Percentiles rank a stretch among this genome's conserved stretches.
phyloP scores from a whole-genome alignment of 805 yeast species.

The Yamadazyma paraphyllophila region DNA sequence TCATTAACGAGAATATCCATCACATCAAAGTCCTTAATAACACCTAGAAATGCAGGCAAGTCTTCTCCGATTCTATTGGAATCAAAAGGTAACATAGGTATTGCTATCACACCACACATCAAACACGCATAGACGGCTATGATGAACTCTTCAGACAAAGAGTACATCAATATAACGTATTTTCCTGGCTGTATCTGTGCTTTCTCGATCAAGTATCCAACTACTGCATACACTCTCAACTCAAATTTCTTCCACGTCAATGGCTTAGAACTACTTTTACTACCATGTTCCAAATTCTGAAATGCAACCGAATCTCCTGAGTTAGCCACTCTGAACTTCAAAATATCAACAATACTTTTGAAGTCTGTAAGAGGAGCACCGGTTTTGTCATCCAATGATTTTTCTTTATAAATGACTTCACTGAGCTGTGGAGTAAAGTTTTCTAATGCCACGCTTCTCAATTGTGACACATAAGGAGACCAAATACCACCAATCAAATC shows the following conservation, averaged over 20 bases:
- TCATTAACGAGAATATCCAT: slow-evolving; percentile 72
- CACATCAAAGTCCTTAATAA: slow-evolving; percentile 70
- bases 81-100: slow-evolving; percentile 74
- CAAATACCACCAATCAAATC: slow-evolving; percentile 81
- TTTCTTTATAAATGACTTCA: slow-evolving; percentile 73
- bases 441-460: slow-evolving; percentile 58
- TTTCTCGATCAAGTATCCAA: slow-evolving; percentile 68
- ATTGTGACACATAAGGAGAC: slow-evolving; percentile 71
- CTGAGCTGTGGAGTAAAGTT: slow-evolving; percentile 74
- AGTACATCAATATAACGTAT: slow-evolving; percentile 75
- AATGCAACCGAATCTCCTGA: slow-evolving; percentile 83
- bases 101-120: slow-evolving; percentile 71
- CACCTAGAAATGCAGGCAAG: slow-evolving; percentile 58
- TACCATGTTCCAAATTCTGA: slow-evolving; percentile 40
- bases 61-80: slow-evolving; percentile 70
- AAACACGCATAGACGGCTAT: slow-evolving; percentile 86
- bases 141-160: slow-evolving; percentile 82
- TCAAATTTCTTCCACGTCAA: slow-evolving; percentile 80
- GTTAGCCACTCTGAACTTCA: slow-evolving; percentile 73
- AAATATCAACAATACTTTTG: slow-evolving; percentile 63
- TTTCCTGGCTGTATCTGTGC: slow-evolving; percentile 65
- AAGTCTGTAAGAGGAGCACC: slow-evolving; percentile 74
- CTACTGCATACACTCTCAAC: slow-evolving; percentile 68
- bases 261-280: slow-evolving; percentile 35
- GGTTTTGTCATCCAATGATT: slow-evolving; percentile 75